Evolutionary conservation across 2,329 filamentous ascomycete species (phyloP), one percentile per base, ranked within the genome.

Genomic region (Claviceps quebecensis): DNA sequence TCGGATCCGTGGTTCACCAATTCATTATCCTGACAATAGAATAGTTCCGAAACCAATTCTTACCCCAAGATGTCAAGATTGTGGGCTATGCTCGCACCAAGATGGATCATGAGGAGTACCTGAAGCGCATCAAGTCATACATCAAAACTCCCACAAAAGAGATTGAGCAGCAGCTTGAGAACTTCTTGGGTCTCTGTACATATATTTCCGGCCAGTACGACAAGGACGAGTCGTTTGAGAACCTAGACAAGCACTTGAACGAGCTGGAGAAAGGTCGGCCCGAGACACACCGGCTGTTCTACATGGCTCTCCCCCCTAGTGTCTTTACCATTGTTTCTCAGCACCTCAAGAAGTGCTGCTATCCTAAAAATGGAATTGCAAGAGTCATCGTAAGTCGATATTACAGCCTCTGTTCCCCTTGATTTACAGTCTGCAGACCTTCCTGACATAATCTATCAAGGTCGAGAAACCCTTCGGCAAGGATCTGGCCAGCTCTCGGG

Each of bases 381-480:
- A 86, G 93, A 59, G 87, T 98, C 62, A 95, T 98, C 72, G 90
- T 95, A 72, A 67, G 38, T 39, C 47, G 14, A 17, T 40, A 26
- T 8, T 22, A 39, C 22, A 11, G 11, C 4, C 7, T 13, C 5
- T 17, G 9, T 29, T 1, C 17, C 7, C 2, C 19, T 9, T 2
- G 2, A 19, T 19, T 14, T 9, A 17, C 7, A 14, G 34, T 26
- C 14, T 16, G 36, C 14, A 34, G 1, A 23, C 23, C 22, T 34
- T 2, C 26, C 41, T 46, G 29, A 41, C 37, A 23, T 34, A n/a
- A 29, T 38, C 54, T 36, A 16, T 56, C 59, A 61, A 93, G 88
- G 88, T 98, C 58, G 93, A 98, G 83, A 98, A 98, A 76, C 93
- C 94, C 26, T 98, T 98, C 65, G 93, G 94, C 61, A 97, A 97